Conservation (phyloP, 129 eudicot species). For the Flaveria brownii region DNA sequence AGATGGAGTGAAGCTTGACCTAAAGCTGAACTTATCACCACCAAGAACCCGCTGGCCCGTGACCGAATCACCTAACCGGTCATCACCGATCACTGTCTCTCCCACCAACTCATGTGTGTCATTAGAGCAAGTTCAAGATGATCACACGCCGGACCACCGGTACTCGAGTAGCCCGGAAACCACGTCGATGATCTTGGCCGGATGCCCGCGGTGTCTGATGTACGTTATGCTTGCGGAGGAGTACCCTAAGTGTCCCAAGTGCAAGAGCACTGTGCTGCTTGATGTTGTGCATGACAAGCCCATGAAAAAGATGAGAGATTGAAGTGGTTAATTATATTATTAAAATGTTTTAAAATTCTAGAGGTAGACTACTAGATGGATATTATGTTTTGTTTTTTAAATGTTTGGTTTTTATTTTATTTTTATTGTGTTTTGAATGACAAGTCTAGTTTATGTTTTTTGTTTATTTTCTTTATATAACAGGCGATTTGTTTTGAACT, state of each 20-base stretch:
- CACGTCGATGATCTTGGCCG: constrained; percentile 79
- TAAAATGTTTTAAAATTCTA: neutral
- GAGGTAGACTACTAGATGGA: constrained; percentile 13
- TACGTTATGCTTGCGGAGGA: constrained; percentile 80
- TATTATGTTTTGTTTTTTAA: neutral
- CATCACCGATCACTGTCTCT: constrained; percentile 42
- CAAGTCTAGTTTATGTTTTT: constrained; percentile 9
- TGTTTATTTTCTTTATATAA: neutral
- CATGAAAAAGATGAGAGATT: constrained; percentile 32
- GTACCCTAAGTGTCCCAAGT: constrained; percentile 81
- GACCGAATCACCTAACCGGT: constrained; percentile 50
- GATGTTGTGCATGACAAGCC: constrained; percentile 54
- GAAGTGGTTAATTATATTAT: too few relatives aligned
- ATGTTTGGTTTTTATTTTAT: neutral
- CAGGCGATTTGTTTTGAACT: neutral
- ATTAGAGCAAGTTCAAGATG: constrained; percentile 55
- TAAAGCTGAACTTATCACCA: constrained; percentile 75
- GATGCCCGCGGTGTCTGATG: constrained; percentile 90
- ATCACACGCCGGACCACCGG: constrained; percentile 15
- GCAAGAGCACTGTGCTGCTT: constrained; percentile 84
- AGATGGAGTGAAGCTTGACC: constrained; percentile 54
- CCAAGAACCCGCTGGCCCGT: constrained; percentile 49
- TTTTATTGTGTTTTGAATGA: constrained; percentile 35
- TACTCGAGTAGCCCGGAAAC: constrained; percentile 76
- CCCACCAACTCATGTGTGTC: constrained; percentile 90